phyloP scores from a whole-genome alignment of 139 green algal species.

The Tetradesmus obliquus region DNA sequence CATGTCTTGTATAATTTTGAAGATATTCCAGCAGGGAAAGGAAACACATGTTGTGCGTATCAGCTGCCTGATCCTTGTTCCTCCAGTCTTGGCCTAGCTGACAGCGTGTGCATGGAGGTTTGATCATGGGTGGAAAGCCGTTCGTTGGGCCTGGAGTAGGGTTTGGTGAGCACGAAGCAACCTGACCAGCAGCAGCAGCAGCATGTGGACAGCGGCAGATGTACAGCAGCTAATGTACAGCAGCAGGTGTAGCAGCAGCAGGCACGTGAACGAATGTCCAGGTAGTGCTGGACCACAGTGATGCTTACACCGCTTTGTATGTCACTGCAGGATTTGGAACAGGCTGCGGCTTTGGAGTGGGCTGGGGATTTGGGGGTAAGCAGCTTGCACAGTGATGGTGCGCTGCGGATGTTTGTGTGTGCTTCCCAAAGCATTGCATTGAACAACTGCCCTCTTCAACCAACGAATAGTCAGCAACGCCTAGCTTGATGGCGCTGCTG shows the following conservation, averaged over 20 bases:
- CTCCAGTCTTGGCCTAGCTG: too few relatives aligned
- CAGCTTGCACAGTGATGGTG: neutral
- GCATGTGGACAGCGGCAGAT: neutral
- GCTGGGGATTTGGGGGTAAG: conserved; percentile 71
- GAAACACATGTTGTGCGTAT: too few relatives aligned
- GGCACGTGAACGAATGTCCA: too few relatives aligned
- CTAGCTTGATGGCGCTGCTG: too few relatives aligned
- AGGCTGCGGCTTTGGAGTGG: conserved; percentile 73
- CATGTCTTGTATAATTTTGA: too few relatives aligned
- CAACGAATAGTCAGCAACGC: too few relatives aligned
- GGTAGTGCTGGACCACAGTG: neutral
- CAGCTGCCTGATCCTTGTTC: too few relatives aligned
- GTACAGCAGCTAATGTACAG: too few relatives aligned
- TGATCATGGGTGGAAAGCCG: conserved; percentile 58
- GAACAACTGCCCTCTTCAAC: too few relatives aligned
- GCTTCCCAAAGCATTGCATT: too few relatives aligned
- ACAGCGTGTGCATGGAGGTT: neutral
- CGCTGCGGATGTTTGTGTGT: too few relatives aligned
- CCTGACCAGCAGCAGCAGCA: neutral
- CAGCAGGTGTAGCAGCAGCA: neutral
- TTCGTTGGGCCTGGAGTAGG: conserved; percentile 65
- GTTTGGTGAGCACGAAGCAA: conserved; percentile 54
- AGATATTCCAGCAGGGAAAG: too few relatives aligned
- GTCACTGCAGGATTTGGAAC: conserved; percentile 56
- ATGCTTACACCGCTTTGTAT: neutral